Evolutionary conservation across 1,139 yeast species (phyloP).

Genomic region (Kluyveromyces sp.): DNA sequence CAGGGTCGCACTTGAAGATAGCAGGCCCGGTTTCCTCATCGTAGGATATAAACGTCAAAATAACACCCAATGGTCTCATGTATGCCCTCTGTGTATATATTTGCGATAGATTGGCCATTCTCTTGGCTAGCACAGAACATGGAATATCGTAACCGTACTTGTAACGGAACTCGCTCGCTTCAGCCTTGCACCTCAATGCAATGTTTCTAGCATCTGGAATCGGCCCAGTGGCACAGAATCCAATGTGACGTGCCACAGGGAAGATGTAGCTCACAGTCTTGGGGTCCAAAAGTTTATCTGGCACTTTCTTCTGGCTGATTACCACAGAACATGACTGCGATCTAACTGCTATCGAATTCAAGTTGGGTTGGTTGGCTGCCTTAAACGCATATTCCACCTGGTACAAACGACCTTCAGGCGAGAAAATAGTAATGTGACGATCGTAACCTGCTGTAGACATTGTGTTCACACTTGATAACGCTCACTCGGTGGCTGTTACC

Average conservation of each 20-base stretch:
- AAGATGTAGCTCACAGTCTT: slow-evolving; percentile 78
- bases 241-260: slow-evolving; percentile 72
- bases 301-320: slow-evolving; percentile 90
- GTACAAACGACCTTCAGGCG: slow-evolving; percentile 95
- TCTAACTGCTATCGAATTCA: slow-evolving; percentile 79
- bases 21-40: slow-evolving; percentile 91
- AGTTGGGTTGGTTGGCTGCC: slow-evolving; percentile 88
- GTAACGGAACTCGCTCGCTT: slow-evolving; percentile 91
- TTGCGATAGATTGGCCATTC: slow-evolving; percentile 93
- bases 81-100: slow-evolving; percentile 97
- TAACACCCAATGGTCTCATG: slow-evolving; percentile 96
- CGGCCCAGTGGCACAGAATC: slow-evolving; percentile 91
- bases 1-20: slow-evolving; percentile 91
- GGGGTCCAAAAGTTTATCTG: slow-evolving; percentile 87
- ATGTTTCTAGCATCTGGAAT: slow-evolving; percentile 94
- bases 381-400: slow-evolving; percentile 98
- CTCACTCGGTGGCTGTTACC: not conserved
- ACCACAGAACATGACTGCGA: slow-evolving; percentile 89
- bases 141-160: slow-evolving; percentile 97
- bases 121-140: slow-evolving; percentile 82
- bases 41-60: slow-evolving; percentile 77
- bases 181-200: slow-evolving; percentile 83
- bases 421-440: slow-evolving; percentile 95
- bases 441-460: slow-evolving; percentile 79
- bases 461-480: not conserved